Evolutionary conservation across 148 eudicot species (phyloP).

Genomic region (Fagopyrum tataricum): DNA sequence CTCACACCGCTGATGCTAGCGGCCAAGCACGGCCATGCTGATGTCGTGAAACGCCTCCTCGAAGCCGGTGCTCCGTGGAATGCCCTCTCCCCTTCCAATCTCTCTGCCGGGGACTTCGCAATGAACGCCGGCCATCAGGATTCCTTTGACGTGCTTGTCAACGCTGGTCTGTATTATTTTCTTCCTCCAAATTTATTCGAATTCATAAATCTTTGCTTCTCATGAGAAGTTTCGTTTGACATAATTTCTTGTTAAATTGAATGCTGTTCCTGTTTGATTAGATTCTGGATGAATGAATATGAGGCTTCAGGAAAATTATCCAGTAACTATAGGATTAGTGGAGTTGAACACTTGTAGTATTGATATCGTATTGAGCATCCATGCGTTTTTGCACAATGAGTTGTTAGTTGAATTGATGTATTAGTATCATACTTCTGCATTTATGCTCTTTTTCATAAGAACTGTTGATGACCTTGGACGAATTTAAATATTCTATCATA

Average conservation of each 20-base stretch:
- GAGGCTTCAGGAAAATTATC: not conserved
- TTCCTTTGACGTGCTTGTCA: conserved; percentile 65
- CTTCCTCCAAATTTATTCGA: not conserved
- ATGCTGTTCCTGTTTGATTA: not conserved
- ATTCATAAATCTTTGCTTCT: not conserved
- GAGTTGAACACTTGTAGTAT: not conserved
- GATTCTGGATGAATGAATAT: not conserved
- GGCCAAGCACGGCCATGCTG: conserved; percentile 63
- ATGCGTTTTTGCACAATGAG: not conserved
- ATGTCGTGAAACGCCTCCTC: conserved; percentile 44
- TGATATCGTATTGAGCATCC: not conserved
- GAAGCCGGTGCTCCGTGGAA: conserved; percentile 97
- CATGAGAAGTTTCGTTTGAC: not conserved
- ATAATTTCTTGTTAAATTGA: not conserved
- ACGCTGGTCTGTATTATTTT: conserved; percentile 40
- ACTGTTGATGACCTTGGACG: too few species aligned
- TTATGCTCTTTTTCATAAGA: too few species aligned
- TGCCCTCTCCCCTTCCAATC: conserved; percentile 66
- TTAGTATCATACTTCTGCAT: too few species aligned
- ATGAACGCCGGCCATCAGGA: conserved; percentile 76
- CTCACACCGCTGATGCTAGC: conserved; percentile 88
- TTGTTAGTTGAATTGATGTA: not conserved
- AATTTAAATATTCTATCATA: too few species aligned
- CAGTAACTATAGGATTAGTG: not conserved
- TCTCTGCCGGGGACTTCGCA: conserved; percentile 88